Evolutionary conservation across 2,329 filamentous ascomycete species (phyloP).

Genomic region (Bipolaris bicolor): DNA sequence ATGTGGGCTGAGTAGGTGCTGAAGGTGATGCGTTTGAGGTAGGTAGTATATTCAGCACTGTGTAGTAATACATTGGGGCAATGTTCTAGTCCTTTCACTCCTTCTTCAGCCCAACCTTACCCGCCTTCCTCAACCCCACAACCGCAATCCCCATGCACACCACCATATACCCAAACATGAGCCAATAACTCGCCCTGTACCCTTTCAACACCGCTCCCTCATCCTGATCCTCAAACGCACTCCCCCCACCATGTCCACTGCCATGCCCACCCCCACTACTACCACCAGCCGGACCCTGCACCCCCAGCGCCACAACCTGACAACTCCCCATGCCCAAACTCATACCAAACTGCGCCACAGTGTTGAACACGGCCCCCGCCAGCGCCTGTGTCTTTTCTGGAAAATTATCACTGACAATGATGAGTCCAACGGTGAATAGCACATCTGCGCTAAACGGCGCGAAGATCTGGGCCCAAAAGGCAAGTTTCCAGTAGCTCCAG

Average conservation of each 20-base stretch:
- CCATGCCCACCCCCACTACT: constrained; percentile 11
- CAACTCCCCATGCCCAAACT: constrained; percentile 38
- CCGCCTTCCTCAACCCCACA: constrained; percentile 32
- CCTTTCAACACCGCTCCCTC: constrained; percentile 22
- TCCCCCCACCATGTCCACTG: constrained; percentile 4
- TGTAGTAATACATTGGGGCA: too few relatives aligned
- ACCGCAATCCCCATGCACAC: constrained; percentile 31
- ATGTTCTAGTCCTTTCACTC: constrained; percentile 15
- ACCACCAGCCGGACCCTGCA: constrained; percentile 12
- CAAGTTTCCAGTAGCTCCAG: constrained; percentile 60
- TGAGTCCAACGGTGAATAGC: constrained; percentile 62
- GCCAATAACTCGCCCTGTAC: constrained; percentile 35
- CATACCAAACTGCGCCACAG: constrained; percentile 62
- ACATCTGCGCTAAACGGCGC: constrained; percentile 55
- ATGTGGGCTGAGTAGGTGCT: too few relatives aligned
- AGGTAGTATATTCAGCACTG: neutral
- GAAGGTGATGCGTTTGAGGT: neutral
- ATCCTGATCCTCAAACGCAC: constrained; percentile 15
- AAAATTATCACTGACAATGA: constrained; percentile 63
- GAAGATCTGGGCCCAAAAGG: constrained; percentile 53
- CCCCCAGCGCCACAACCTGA: constrained; percentile 36
- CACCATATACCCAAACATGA: constrained; percentile 36
- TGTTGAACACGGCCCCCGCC: constrained; percentile 68
- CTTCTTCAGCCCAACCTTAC: constrained; percentile 37
- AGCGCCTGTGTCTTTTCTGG: constrained; percentile 63